Evolutionary conservation across 108 stramenopile species (phyloP).

Genomic region (Discostella stelligeroides): DNA sequence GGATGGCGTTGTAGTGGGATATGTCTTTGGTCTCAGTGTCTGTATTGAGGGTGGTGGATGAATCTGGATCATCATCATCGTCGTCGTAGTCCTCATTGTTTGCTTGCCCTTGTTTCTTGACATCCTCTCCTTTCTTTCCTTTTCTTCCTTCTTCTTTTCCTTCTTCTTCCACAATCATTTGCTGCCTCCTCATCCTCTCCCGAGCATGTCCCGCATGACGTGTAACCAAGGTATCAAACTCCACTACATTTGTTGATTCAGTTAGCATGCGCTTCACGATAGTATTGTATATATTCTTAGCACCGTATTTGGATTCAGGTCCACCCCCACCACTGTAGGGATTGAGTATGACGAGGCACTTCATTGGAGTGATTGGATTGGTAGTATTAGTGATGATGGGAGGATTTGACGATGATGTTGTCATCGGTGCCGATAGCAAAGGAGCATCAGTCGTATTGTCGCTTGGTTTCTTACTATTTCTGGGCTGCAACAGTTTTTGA

Average conservation of each 20-base stretch:
- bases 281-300: slow-evolving; percentile 42
- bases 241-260: slow-evolving; percentile 68
- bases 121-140: slow-evolving; percentile 21
- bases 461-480: slow-evolving; percentile 8
- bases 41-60: not conserved
- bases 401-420: slow-evolving; percentile 1
- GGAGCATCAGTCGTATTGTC: slow-evolving; percentile 3
- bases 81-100: slow-evolving; percentile 23
- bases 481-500: slow-evolving; percentile 41
- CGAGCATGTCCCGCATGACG: slow-evolving; percentile 60
- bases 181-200: slow-evolving; percentile 71
- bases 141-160: not conserved
- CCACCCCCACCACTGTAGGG: slow-evolving; percentile 65
- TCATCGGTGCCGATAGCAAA: not conserved
- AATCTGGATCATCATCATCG: not conserved
- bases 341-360: slow-evolving; percentile 77
- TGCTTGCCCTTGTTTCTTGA: not conserved
- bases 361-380: not conserved
- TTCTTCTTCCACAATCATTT: not conserved
- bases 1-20: slow-evolving; percentile 65
- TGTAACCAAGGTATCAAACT: slow-evolving; percentile 62
- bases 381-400: not conserved
- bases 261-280: slow-evolving; percentile 74
- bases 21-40: slow-evolving; percentile 47
- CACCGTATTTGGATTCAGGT: slow-evolving; percentile 46